Percentiles rank a stretch among this genome's conserved stretches.
Conservation (phyloP, 345 rosid species). For the Pistacia vera region DNA sequence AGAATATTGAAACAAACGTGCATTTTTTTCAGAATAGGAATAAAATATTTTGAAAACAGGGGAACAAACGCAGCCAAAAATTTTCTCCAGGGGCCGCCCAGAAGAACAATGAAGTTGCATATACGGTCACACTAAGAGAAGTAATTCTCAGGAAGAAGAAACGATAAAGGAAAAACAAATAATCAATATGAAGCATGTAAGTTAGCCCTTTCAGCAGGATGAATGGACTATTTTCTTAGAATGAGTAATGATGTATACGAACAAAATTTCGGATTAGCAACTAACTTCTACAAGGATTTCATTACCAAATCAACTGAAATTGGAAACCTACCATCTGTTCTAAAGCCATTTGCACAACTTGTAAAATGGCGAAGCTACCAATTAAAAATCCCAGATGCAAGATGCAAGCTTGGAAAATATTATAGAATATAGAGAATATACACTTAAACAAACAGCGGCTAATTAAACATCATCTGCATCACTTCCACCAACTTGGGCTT, state of each 20-base stretch:
- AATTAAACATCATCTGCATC: conserved; percentile 54
- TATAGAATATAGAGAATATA: conserved; percentile 20
- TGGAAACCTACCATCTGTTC: not conserved
- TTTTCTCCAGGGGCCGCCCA: not conserved
- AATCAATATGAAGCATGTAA: not conserved
- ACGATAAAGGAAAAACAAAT: not conserved
- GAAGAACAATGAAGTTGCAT: not conserved
- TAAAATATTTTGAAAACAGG: too few relatives aligned
- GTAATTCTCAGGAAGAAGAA: not conserved
- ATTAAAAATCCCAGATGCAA: not conserved
- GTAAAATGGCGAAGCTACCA: not conserved
- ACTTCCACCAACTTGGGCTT: conserved; percentile 45
- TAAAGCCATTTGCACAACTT: not conserved
- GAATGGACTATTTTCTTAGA: not conserved
- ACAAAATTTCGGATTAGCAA: not conserved
- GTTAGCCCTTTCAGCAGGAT: not conserved
- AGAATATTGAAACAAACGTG: too few relatives aligned
- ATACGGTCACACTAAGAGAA: not conserved
- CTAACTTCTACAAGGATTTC: conserved; percentile 2
- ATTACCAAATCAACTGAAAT: not conserved
- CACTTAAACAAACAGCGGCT: conserved; percentile 8
- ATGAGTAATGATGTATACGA: not conserved
- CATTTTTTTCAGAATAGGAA: too few relatives aligned
- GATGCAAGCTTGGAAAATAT: not conserved
- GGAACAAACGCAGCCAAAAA: too few relatives aligned